Conservation (phyloP, 1,284 basidiomycete genomes). For the Leccinum fallax region DNA sequence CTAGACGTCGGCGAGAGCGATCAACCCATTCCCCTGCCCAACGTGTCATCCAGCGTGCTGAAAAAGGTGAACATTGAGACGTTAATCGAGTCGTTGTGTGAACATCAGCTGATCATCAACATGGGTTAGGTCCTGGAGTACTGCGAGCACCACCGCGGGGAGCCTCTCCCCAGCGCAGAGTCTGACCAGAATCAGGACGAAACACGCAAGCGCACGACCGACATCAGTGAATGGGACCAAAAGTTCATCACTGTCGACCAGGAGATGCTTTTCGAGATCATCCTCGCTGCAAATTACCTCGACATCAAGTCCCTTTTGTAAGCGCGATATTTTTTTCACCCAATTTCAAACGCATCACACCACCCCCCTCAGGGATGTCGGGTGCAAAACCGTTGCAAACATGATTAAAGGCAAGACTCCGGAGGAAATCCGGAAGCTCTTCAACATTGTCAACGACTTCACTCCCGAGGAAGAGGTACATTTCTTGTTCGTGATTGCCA, state of each 20-base stretch:
- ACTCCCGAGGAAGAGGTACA: conserved; percentile 96
- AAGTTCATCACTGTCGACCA: conserved; percentile 98
- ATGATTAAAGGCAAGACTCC: conserved; percentile 99
- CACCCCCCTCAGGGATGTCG: conserved; percentile 76
- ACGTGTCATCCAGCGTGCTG: conserved; percentile 94
- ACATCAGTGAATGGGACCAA: conserved; percentile 99
- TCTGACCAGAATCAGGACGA: conserved; percentile 85
- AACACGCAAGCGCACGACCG: conserved; percentile 95
- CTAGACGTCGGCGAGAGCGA: conserved; percentile 92
- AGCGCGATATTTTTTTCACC: conserved; percentile 34
- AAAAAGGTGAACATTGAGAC: conserved; percentile 75
- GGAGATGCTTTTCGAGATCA: conserved; percentile 99
- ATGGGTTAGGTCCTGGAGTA: conserved; percentile 88
- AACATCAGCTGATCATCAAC: conserved; percentile 6
- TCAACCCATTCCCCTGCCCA: conserved; percentile 94
- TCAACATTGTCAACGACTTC: conserved; percentile 99
- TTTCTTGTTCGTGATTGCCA: conserved; percentile 9
- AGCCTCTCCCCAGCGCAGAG: conserved; percentile 89
- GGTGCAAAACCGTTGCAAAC: conserved; percentile 99
- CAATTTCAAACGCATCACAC: conserved; percentile 6
- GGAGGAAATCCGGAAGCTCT: conserved; percentile 94
- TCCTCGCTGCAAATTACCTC: conserved; percentile 98
- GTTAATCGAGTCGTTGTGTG: conserved; percentile 7
- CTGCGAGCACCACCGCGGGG: conserved; percentile 98
- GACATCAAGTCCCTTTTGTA: conserved; percentile 99